phyloP scores from a whole-genome alignment of 306 rosid species.

The Cucurbita argyrosperma region DNA sequence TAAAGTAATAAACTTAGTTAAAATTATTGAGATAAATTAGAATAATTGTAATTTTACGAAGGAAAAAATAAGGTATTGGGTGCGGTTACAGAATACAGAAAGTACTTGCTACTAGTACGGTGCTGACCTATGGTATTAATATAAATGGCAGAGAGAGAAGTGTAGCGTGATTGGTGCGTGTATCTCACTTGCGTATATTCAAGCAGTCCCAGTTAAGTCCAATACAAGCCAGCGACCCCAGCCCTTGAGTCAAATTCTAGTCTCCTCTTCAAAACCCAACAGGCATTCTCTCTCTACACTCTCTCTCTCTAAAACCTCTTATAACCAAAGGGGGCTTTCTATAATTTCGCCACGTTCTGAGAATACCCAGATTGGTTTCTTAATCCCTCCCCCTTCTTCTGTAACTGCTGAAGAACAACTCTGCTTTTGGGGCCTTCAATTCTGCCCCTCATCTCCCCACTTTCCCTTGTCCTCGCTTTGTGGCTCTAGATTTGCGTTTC shows the following conservation, averaged over 20 bases:
- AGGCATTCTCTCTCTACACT: background rate
- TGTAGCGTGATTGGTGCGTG: background rate
- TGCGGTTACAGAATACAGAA: background rate
- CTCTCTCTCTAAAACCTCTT: background rate
- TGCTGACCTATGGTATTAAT: background rate
- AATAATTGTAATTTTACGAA: background rate
- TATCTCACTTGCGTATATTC: background rate
- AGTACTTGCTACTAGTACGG: background rate
- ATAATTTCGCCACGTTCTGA: slow-evolving; percentile 8
- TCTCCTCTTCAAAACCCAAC: background rate
- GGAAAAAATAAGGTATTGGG: background rate
- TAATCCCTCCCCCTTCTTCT: slow-evolving; percentile 7
- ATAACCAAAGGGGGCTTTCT: background rate
- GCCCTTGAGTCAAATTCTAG: background rate
- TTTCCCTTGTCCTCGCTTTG: background rate
- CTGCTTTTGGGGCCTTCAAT: background rate
- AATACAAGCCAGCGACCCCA: background rate
- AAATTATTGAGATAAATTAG: too few species aligned
- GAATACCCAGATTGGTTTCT: slow-evolving; percentile 3
- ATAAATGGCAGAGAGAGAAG: background rate
- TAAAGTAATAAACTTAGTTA: background rate
- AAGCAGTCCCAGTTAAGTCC: background rate
- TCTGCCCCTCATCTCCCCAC: slow-evolving; percentile 8
- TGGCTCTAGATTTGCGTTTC: background rate
- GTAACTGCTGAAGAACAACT: slow-evolving; percentile 17